These are phyloP conservation scores for Arctostaphylos glauca DNA, from an alignment of 148 eudicot genomes.

Conservation along the genomic window DNA sequence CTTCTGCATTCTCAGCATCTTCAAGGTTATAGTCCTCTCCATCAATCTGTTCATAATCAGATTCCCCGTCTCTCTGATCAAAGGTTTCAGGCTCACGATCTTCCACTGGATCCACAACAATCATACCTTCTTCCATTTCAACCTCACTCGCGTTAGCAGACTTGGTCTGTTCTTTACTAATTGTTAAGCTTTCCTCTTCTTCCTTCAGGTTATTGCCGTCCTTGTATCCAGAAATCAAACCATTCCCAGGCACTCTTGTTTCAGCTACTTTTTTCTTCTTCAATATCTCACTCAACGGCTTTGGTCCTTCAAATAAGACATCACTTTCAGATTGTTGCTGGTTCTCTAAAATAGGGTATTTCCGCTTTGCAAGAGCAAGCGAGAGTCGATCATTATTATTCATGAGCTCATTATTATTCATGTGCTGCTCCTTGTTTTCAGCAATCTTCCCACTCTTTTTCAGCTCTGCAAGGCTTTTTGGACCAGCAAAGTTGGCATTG, in stretches of 20 bases:
- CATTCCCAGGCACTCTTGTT: conserved; percentile 17
- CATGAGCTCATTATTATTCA: conserved; percentile 23
- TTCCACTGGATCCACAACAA: conserved; percentile 32
- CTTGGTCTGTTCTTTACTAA: conserved; percentile 26
- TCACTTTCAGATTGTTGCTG: conserved; percentile 39
- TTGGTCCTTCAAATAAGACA: conserved; percentile 80
- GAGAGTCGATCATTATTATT: conserved; percentile 28
- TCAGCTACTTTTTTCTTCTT: conserved; percentile 64
- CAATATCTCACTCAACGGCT: conserved; percentile 85
- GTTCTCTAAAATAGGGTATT: conserved; percentile 33
- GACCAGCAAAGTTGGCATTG: conserved; percentile 43
- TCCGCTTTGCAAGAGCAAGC: conserved; percentile 53
- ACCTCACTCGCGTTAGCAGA: conserved; percentile 18
- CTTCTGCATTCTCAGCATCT: conserved; percentile 58
- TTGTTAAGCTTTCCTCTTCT: background rate
- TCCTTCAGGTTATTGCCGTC: conserved; percentile 12
- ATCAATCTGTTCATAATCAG: conserved; percentile 60
- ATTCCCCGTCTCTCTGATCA: conserved; percentile 55
- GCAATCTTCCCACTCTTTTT: conserved; percentile 37
- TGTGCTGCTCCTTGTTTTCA: conserved; percentile 31
- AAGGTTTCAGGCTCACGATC: conserved; percentile 43
- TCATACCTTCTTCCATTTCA: conserved; percentile 37
- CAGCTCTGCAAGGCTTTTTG: conserved; percentile 68
- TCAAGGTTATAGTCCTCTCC: conserved; percentile 59
- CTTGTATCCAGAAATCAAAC: background rate